Evolutionary conservation across 2,329 filamentous ascomycete species (phyloP).

Genomic region (Colletotrichum orchidophilum): DNA sequence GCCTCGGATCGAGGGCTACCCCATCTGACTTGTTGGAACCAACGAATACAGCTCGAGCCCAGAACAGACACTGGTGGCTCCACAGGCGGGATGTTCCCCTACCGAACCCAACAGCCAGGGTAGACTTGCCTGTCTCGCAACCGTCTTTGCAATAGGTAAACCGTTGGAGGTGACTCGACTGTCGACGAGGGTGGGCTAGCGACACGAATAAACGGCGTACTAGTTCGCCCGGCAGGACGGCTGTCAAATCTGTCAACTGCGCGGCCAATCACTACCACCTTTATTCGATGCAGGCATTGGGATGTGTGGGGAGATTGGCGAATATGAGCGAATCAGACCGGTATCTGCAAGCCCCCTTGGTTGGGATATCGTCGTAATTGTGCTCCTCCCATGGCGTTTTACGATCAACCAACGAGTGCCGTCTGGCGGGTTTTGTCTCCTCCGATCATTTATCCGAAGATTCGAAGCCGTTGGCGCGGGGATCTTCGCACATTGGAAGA

Average conservation of each 20-base stretch:
- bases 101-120: not conserved
- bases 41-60: not conserved
- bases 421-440: not conserved
- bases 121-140: not conserved
- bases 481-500: not conserved
- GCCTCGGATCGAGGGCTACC: not conserved
- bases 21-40: not conserved
- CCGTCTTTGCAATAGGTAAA: not conserved
- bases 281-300: not conserved
- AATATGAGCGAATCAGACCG: not conserved
- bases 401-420: not conserved
- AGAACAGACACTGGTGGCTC: not conserved
- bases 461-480: not conserved
- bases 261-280: not conserved
- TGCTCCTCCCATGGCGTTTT: not conserved
- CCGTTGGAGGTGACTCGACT: not conserved
- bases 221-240: not conserved
- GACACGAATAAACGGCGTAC: not conserved
- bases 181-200: not conserved
- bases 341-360: not conserved
- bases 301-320: not conserved
- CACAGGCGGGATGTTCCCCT: not conserved
- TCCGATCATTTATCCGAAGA: not conserved
- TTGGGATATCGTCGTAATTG: not conserved
- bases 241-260: slow-evolving; percentile 6